Evolutionary conservation across 495 filamentous ascomycete genomes (phyloP), one percentile per base, ranked within the genome.

Genomic region (Podospora comata): DNA sequence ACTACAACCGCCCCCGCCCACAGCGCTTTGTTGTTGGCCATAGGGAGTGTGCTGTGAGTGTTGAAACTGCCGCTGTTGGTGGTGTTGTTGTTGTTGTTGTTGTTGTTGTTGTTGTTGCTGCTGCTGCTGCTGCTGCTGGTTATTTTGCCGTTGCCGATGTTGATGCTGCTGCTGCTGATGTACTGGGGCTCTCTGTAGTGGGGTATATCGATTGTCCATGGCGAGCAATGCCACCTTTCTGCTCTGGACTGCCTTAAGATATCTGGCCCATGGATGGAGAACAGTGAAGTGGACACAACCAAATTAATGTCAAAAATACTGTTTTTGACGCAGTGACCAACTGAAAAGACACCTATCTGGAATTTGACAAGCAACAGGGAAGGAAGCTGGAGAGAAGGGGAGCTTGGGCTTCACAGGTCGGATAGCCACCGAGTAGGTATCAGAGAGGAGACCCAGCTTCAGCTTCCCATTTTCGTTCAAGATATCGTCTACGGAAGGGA

Each of bases 401-500:
- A 65, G 20, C 60, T 70, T 59, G 60, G 64, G 60, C 59, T 65
- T 65, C 27, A 39, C 11, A 11, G 34, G 34, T 61, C 68, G 68
- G 68, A 65, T 70, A 70, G 65, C 68, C 61, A 67, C 68, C 1
- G 39, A 67, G 60, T 23, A 23, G 23, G 23, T 23, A 23, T 60
- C 61, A 26, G 26, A n/a, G 23, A 23, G 23, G 23, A 23, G 23
- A 2, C 39, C 39, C 5, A 48, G 30, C 30, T 48, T 48, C 39
- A 48, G 2, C 39, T 48, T 48, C 39, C 13, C 39, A 48, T 16
- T 5, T 11, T 48, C 39, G 39, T 48, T 23, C 1, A 13, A 3
- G 2, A 48, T 48, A 48, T 48, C 9, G 39, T 13, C 13, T 48
- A 6, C 39, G 1, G 39, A 32, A 4, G 30, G 39, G 39, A 18